Conservation (phyloP, 768 basidiomycete species). For the Mycena pura region DNA sequence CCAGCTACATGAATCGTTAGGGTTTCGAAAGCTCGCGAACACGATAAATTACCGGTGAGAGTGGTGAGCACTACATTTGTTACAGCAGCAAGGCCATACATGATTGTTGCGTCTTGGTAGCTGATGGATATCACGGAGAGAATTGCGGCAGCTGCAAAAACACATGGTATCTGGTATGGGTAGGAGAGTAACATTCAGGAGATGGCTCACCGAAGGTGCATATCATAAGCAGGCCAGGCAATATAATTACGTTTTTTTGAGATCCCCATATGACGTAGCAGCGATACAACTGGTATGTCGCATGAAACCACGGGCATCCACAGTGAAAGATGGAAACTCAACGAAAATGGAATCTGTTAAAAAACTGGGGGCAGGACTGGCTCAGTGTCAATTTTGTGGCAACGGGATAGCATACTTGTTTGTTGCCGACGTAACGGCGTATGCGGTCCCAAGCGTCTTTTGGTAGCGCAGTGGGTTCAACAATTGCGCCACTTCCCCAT, state of each 20-base stretch:
- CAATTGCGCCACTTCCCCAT: conserved; percentile 3
- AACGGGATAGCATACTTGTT: conserved; percentile 2
- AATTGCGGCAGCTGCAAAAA: conserved; percentile 2
- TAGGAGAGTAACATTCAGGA: conserved; percentile 6
- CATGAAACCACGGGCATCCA: not conserved
- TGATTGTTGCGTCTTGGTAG: conserved; percentile 2
- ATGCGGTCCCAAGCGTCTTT: conserved; percentile 1
- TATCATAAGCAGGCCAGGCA: conserved; percentile 5
- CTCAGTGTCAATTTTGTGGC: not conserved
- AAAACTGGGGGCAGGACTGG: conserved; percentile 2
- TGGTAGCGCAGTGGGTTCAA: conserved; percentile 4
- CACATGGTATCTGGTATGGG: conserved; percentile 6
- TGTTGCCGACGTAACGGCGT: not conserved
- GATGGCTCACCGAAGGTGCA: not conserved
- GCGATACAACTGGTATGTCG: conserved; percentile 4
- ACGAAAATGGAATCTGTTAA: conserved; percentile 5
- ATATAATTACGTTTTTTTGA: conserved; percentile 1
- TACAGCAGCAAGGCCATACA: conserved; percentile 6
- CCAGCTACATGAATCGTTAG: conserved; percentile 2
- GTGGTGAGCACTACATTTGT: conserved; percentile 8
- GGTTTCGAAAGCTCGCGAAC: conserved; percentile 4
- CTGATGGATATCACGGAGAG: conserved; percentile 2
- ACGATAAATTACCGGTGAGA: conserved; percentile 11
- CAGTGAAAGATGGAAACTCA: conserved; percentile 3
- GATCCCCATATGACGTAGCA: conserved; percentile 12